phyloP scores from a whole-genome alignment of 2,329 filamentous ascomycete genomes.

The Claviceps digitariae region DNA sequence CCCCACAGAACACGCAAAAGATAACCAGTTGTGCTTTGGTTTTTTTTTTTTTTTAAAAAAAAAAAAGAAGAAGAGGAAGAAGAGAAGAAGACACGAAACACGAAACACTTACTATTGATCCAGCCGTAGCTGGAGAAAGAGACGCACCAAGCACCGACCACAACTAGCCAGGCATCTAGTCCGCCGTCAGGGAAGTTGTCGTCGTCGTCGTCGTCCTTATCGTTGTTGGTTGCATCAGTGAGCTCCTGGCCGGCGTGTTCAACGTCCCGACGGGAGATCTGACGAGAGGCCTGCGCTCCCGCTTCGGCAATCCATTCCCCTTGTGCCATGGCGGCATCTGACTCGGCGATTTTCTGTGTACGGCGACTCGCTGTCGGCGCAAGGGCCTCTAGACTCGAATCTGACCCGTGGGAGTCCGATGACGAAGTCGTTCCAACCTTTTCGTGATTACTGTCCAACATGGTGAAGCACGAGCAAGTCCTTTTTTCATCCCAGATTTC shows the following conservation, averaged over 20 bases:
- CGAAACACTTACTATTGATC: slow-evolving; percentile 6
- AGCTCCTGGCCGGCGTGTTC: background rate
- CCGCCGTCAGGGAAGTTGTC: slow-evolving; percentile 14
- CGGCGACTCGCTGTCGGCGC: slow-evolving; percentile 1
- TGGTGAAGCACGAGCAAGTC: background rate
- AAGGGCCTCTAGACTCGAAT: slow-evolving; percentile 3
- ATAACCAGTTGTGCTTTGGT: background rate
- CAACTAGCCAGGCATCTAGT: slow-evolving; percentile 19
- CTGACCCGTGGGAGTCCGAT: background rate
- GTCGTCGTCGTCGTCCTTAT: background rate
- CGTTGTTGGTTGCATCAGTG: background rate
- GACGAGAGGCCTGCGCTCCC: slow-evolving; percentile 1
- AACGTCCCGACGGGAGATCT: slow-evolving; percentile 1
- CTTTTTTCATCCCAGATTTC: background rate
- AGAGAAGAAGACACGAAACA: no score
- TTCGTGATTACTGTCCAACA: slow-evolving; percentile 1
- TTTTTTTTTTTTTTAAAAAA: no score
- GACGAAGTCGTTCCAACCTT: background rate
- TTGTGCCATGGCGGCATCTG: slow-evolving; percentile 5
- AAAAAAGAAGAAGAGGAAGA: no score
- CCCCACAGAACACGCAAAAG: background rate
- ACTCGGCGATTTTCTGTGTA: slow-evolving; percentile 4
- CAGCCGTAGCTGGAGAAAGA: slow-evolving; percentile 24
- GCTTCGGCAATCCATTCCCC: slow-evolving; percentile 5
- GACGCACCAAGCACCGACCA: slow-evolving; percentile 21